phyloP scores from a whole-genome alignment of 2,329 filamentous ascomycete genomes.

The Aspergillus uvarum region DNA sequence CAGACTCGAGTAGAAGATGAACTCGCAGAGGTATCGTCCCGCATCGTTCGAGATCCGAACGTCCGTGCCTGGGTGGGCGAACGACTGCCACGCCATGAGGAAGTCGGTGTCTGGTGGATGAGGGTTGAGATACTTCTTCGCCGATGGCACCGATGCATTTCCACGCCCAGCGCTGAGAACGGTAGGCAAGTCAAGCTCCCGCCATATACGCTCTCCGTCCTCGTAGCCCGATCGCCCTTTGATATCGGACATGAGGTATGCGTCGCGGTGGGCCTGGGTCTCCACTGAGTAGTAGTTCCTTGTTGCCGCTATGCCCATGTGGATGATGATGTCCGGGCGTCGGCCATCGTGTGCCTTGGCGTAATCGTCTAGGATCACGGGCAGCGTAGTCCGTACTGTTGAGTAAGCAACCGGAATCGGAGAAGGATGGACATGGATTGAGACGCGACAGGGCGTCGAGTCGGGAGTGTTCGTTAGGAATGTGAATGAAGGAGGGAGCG shows the following conservation, averaged over 20 bases:
- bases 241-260: constrained; percentile 70
- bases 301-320: constrained; percentile 75
- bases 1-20: constrained; percentile 71
- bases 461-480: constrained; percentile 24
- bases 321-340: constrained; percentile 65
- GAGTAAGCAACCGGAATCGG: constrained; percentile 72
- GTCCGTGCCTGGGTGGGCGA: constrained; percentile 35
- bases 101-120: constrained; percentile 37
- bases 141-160: constrained; percentile 7
- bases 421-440: constrained; percentile 56
- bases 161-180: constrained; percentile 54
- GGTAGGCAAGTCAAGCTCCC: constrained; percentile 49
- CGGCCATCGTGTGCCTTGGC: constrained; percentile 39
- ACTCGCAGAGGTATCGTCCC: constrained; percentile 74
- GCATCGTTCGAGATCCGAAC: constrained; percentile 66
- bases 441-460: constrained; percentile 32
- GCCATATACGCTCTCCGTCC: constrained; percentile 53
- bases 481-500: constrained; percentile 65
- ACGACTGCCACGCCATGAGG: constrained; percentile 35
- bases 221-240: constrained; percentile 52
- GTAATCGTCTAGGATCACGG: constrained; percentile 58
- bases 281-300: constrained; percentile 70
- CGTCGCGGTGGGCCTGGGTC: constrained; percentile 66
- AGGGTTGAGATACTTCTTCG: constrained; percentile 17
- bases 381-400: constrained; percentile 62